These are phyloP conservation scores for Eucalyptus leucophloia DNA, from an alignment of 345 rosid genomes.

Conservation along the genomic window DNA sequence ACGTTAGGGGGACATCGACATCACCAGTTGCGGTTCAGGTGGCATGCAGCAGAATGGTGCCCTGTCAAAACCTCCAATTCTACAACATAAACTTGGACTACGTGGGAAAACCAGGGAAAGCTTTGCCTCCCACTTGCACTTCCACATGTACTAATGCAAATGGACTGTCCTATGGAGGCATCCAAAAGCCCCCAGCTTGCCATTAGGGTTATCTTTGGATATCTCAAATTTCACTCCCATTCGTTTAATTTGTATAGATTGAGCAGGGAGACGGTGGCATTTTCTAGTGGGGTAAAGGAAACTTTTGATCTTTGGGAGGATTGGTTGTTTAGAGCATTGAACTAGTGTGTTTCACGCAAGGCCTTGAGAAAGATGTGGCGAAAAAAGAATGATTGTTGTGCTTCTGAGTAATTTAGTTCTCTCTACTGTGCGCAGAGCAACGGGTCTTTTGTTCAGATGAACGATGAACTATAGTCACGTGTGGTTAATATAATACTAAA, in stretches of 20 bases:
- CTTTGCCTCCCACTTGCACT: conserved; percentile 4
- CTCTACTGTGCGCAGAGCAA: neutral
- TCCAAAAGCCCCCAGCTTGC: conserved; percentile 37
- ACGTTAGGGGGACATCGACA: conserved; percentile 34
- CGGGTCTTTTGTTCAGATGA: neutral
- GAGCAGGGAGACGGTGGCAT: neutral
- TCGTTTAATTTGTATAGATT: neutral
- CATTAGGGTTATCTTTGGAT: neutral
- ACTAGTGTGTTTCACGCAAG: neutral
- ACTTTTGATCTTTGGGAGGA: neutral
- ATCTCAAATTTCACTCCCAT: neutral
- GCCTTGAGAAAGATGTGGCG: neutral
- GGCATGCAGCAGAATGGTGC: conserved; percentile 31
- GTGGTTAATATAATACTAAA: neutral
- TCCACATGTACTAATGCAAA: conserved; percentile 19
- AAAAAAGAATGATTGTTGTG: neutral
- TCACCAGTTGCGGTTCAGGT: conserved; percentile 24
- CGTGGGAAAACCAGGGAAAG: neutral
- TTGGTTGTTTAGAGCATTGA: neutral
- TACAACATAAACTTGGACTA: conserved; percentile 23
- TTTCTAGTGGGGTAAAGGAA: neutral
- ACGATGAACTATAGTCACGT: neutral
- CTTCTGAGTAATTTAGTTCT: neutral
- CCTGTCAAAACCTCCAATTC: conserved; percentile 28
- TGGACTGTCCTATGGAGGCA: conserved; percentile 6